Evolutionary conservation across 2,329 filamentous ascomycete species (phyloP).

Genomic region (Arthrobotrys sinensis): DNA sequence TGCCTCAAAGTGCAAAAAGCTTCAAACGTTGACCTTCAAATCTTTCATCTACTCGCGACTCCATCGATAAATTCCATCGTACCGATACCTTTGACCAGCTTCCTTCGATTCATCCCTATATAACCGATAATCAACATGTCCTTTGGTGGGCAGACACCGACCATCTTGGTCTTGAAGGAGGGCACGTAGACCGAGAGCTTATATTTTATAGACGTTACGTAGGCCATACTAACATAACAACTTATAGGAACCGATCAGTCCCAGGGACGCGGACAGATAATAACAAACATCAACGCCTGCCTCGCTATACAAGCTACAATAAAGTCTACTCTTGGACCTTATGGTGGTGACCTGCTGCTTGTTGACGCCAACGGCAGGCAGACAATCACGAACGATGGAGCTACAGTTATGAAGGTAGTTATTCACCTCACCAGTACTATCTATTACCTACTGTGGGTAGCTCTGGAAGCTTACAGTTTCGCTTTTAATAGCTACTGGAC

Average conservation of each 20-base stretch:
- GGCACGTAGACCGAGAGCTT: slow-evolving; percentile 73
- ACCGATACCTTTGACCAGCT: slow-evolving; percentile 6
- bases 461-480: slow-evolving; percentile 9
- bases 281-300: slow-evolving; percentile 99
- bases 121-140: slow-evolving; percentile 76
- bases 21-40: slow-evolving; percentile 31
- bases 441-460: not conserved
- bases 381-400: slow-evolving; percentile 99
- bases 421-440: not conserved
- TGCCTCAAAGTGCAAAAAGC: slow-evolving; percentile 59
- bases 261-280: slow-evolving; percentile 94
- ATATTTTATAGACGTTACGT: slow-evolving; percentile 4
- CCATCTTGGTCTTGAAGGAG: slow-evolving; percentile 98
- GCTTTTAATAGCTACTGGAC: slow-evolving; percentile 81
- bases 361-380: slow-evolving; percentile 95
- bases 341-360: slow-evolving; percentile 95
- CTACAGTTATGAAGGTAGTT: slow-evolving; percentile 95
- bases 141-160: slow-evolving; percentile 96
- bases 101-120: not conserved
- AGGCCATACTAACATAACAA: slow-evolving; percentile 12
- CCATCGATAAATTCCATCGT: not conserved
- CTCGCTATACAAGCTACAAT: slow-evolving; percentile 95
- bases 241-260: slow-evolving; percentile 90
- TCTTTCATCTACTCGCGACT: not conserved
- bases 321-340: slow-evolving; percentile 94